Evolutionary conservation across 176 grass and related monocot genomes (phyloP).

Genomic region (Oryza australiensis): DNA sequence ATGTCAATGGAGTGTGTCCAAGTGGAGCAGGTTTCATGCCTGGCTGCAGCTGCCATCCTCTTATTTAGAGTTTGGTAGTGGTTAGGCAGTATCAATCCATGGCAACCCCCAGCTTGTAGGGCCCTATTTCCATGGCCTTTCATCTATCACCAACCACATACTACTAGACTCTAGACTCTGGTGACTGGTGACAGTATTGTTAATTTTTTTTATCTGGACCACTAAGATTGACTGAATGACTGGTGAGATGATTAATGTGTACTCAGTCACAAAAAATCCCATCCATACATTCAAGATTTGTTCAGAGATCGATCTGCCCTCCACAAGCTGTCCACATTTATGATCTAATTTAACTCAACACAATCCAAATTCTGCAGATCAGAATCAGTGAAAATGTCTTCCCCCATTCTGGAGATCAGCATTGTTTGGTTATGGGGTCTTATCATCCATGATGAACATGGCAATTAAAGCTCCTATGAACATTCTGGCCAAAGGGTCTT

Average conservation of each 20-base stretch:
- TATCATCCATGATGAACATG: not conserved
- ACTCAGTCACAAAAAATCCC: constrained; percentile 13
- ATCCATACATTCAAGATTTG: constrained; percentile 42
- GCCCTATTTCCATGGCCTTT: not conserved
- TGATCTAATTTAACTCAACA: constrained; percentile 1
- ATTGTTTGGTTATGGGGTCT: constrained; percentile 21
- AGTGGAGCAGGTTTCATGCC: constrained; percentile 37
- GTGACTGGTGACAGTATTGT: constrained; percentile 3
- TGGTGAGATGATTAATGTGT: not conserved
- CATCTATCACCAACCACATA: constrained; percentile 27
- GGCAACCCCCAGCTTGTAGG: constrained; percentile 24
- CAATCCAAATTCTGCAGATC: not conserved
- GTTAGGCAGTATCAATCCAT: constrained; percentile 34
- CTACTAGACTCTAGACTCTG: constrained; percentile 1
- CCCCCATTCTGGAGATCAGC: not conserved
- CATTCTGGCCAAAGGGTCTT: not conserved
- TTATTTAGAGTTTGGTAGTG: constrained; percentile 6
- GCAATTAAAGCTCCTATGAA: constrained; percentile 1
- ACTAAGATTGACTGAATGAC: not conserved
- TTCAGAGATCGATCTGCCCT: constrained; percentile 25
- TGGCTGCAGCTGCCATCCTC: not conserved
- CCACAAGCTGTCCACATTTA: constrained; percentile 22
- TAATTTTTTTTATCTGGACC: constrained; percentile 27
- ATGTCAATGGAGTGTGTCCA: constrained; percentile 20
- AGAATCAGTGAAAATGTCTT: constrained; percentile 9